Percentiles rank a stretch among this genome's conserved stretches.
Conservation (phyloP, 768 basidiomycete species). For the Brasilioporus rufonigricans region DNA sequence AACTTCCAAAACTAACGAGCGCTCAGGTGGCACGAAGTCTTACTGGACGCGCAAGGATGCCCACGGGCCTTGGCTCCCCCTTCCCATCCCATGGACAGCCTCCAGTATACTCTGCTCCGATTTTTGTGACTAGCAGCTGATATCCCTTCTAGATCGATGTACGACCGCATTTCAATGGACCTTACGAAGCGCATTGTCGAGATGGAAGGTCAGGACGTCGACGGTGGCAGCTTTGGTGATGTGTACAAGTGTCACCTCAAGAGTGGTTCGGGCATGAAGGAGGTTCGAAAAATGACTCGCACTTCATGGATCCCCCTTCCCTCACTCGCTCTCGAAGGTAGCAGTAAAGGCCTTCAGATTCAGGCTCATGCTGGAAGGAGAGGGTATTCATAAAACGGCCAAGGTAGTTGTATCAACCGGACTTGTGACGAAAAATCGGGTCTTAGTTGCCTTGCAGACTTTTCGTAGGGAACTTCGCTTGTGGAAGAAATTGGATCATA, state of each 20-base stretch:
- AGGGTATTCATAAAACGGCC: neutral
- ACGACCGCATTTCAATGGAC: neutral
- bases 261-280: neutral
- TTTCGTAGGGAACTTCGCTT: constrained; percentile 22
- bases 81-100: neutral
- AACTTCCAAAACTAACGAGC: too few relatives aligned
- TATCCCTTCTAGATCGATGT: neutral
- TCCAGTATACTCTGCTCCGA: neutral
- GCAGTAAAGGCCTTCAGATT: constrained; percentile 21
- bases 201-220: neutral
- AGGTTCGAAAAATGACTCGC: neutral
- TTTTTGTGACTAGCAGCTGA: neutral
- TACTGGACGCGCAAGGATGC: too few relatives aligned
- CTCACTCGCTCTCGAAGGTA: constrained; percentile 5
- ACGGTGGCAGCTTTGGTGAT: constrained; percentile 9
- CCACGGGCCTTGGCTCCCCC: neutral
- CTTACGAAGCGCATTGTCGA: constrained; percentile 2
- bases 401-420: neutral
- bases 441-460: constrained; percentile 1
- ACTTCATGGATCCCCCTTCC: too few relatives aligned
- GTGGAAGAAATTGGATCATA: constrained; percentile 23
- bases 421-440: too few relatives aligned
- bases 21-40: too few relatives aligned
- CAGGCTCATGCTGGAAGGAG: constrained; percentile 2
- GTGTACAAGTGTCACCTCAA: constrained; percentile 10